These are phyloP conservation scores for Aspergillus cavernicola DNA, from an alignment of 495 filamentous ascomycete genomes.

Conservation along the genomic window DNA sequence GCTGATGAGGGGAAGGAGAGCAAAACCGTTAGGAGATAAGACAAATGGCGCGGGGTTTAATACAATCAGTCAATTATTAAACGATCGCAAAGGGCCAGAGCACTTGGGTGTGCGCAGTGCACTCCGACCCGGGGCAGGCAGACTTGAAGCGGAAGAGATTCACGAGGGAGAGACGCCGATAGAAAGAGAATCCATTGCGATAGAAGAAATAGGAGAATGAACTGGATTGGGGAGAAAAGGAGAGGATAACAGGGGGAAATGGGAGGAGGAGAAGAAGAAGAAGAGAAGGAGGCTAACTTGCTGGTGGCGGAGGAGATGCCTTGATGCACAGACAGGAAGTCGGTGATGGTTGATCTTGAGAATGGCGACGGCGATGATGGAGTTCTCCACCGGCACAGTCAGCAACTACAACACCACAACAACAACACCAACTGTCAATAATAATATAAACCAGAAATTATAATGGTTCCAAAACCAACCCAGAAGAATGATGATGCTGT, in stretches of 20 bases:
- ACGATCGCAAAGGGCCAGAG: constrained; percentile 22
- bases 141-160: constrained; percentile 17
- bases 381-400: constrained; percentile 9
- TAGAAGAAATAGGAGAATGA: neutral
- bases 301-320: constrained; percentile 11
- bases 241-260: neutral
- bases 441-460: neutral
- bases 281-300: constrained; percentile 12
- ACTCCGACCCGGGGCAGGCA: constrained; percentile 17
- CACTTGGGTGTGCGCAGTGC: constrained; percentile 14
- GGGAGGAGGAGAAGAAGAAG: constrained; percentile 2
- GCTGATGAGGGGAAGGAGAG: constrained; percentile 11
- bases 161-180: constrained; percentile 16
- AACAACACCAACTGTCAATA: neutral
- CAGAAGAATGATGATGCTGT: too few relatives aligned
- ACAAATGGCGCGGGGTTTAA: constrained; percentile 13
- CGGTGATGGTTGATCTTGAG: constrained; percentile 11
- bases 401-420: neutral
- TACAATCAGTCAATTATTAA: constrained; percentile 16
- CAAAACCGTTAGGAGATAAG: constrained; percentile 7
- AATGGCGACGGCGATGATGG: constrained; percentile 10
- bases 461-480: too few relatives aligned
- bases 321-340: constrained; percentile 7
- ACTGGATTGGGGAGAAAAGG: neutral
- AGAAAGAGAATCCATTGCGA: constrained; percentile 20